These are phyloP conservation scores for Fusarium tanahbumbuense DNA, from an alignment of 2,329 filamentous ascomycete genomes.

Conservation along the genomic window DNA sequence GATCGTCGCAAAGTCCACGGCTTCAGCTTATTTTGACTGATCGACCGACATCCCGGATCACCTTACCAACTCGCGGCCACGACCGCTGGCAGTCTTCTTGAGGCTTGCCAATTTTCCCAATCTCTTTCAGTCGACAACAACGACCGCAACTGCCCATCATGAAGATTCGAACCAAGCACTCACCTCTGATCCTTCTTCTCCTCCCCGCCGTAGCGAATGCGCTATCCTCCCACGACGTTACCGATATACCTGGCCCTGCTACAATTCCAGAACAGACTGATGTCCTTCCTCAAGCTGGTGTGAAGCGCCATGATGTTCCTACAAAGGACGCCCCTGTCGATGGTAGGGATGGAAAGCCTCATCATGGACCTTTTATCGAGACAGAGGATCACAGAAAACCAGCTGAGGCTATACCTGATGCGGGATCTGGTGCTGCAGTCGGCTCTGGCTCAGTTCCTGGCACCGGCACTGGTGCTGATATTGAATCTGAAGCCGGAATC, in stretches of 20 bases:
- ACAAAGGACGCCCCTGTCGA: conserved; percentile 89
- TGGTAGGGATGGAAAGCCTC: conserved; percentile 92
- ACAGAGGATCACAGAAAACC: conserved; percentile 53
- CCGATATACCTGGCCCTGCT: conserved; percentile 40
- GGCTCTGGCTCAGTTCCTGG: conserved; percentile 19
- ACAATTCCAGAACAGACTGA: conserved; percentile 46
- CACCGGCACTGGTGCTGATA: neutral
- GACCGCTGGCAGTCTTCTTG: conserved; percentile 21
- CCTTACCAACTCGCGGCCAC: conserved; percentile 19
- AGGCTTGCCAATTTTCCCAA: conserved; percentile 11
- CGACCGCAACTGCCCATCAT: conserved; percentile 56
- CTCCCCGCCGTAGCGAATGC: conserved; percentile 65
- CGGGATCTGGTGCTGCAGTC: conserved; percentile 12
- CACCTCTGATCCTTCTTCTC: conserved; percentile 70
- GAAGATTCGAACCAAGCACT: conserved; percentile 67
- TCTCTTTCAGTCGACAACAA: neutral
- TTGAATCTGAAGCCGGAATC: conserved; percentile 5
- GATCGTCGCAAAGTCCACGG: conserved; percentile 29
- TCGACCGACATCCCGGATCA: conserved; percentile 5
- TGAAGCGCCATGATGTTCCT: conserved; percentile 55
- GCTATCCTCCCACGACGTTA: conserved; percentile 50
- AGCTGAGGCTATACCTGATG: conserved; percentile 40
- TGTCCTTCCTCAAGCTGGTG: conserved; percentile 40
- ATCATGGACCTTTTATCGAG: conserved; percentile 83
- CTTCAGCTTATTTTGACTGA: conserved; percentile 7